Evolutionary conservation across 1,284 basidiomycete genomes (phyloP).

Genomic region (Singerocomus inundabilis): DNA sequence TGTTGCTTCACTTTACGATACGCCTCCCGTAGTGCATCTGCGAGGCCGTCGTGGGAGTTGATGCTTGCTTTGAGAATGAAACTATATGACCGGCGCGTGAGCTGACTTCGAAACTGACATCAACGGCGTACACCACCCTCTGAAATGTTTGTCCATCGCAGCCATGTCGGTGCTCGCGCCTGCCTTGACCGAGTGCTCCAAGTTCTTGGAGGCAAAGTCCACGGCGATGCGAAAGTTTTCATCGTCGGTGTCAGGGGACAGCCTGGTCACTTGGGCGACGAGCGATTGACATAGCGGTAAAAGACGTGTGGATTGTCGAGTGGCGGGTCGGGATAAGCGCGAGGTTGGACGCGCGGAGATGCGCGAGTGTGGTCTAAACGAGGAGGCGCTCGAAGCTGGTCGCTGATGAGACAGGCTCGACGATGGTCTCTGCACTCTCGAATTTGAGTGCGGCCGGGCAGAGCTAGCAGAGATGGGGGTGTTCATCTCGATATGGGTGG

Average conservation of each 20-base stretch:
- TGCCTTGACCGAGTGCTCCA: constrained; percentile 53
- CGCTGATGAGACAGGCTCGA: constrained; percentile 33
- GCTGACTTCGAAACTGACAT: constrained; percentile 5
- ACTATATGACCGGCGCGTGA: constrained; percentile 35
- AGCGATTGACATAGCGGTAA: constrained; percentile 53
- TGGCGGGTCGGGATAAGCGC: constrained; percentile 44
- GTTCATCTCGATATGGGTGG: constrained; percentile 21
- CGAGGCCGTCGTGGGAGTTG: constrained; percentile 56
- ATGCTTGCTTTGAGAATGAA: constrained; percentile 68
- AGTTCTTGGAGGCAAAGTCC: constrained; percentile 51
- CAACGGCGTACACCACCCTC: constrained; percentile 43
- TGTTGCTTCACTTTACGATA: constrained; percentile 50
- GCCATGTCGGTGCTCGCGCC: constrained; percentile 54
- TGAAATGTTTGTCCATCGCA: constrained; percentile 53
- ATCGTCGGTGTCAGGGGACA: constrained; percentile 38
- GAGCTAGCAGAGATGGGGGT: constrained; percentile 19
- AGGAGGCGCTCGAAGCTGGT: constrained; percentile 40
- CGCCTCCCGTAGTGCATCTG: constrained; percentile 53
- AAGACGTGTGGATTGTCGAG: constrained; percentile 48
- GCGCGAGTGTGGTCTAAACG: constrained; percentile 50
- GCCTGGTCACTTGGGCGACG: constrained; percentile 50
- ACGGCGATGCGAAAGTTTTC: constrained; percentile 49
- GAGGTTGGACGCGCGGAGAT: constrained; percentile 52
- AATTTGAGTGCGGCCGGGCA: constrained; percentile 19
- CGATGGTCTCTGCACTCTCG: constrained; percentile 32